Evolutionary conservation across 371 early-diverging fungal species (phyloP).

Genomic region (Mucor plumbeus): DNA sequence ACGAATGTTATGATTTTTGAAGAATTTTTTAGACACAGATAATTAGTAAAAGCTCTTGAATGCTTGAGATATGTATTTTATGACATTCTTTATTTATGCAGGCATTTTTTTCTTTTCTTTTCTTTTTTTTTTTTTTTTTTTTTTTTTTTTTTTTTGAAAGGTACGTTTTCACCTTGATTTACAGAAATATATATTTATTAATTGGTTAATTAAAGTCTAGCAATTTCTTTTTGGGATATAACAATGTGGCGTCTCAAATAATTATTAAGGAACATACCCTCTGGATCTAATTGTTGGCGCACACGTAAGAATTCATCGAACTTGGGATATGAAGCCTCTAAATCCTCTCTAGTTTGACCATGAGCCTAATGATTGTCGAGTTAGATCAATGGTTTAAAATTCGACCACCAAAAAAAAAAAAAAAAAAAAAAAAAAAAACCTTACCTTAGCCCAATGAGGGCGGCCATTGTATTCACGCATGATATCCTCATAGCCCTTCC

Average conservation of each 20-base stretch:
- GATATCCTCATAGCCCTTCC: conserved; percentile 78
- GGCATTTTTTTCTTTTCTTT: no score
- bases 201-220: conserved; percentile 13
- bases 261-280: conserved; percentile 76
- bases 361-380: conserved; percentile 51
- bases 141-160: no score
- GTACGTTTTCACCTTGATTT: no score
- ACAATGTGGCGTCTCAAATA: conserved; percentile 74
- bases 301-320: conserved; percentile 65
- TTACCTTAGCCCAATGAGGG: conserved; percentile 88
- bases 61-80: no score
- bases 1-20: not conserved
- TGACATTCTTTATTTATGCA: no score
- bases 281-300: conserved; percentile 71
- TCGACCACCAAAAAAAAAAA: no score
- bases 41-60: no score
- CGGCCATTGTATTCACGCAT: conserved; percentile 77
- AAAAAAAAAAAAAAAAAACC: no score
- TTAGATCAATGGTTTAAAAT: no score
- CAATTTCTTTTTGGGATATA: conserved; percentile 3
- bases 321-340: conserved; percentile 69
- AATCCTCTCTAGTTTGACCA: conserved; percentile 57
- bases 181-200: not conserved
- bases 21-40: no score
- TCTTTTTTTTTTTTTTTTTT: no score